Conservation (phyloP, 179 eudicot genomes). For the Nepenthes alata region DNA sequence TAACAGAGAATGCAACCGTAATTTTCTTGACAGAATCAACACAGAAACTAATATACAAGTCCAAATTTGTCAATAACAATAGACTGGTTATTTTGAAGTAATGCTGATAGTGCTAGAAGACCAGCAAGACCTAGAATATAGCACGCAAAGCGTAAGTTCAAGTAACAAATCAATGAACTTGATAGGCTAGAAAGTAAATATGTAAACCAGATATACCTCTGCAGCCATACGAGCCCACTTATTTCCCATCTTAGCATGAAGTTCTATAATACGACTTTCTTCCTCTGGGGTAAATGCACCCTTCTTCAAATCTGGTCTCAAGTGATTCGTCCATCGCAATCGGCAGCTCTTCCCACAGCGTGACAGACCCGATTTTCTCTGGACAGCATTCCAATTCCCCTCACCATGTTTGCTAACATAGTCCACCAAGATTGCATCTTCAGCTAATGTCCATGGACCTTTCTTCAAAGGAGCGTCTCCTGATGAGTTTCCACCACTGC, state of each 20-base stretch:
- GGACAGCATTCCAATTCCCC: conserved; percentile 42
- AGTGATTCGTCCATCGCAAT: conserved; percentile 42
- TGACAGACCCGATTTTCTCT: conserved; percentile 33
- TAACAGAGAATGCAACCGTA: too few species aligned
- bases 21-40: too few species aligned
- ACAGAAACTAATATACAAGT: too few species aligned
- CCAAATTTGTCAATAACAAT: too few species aligned
- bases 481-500: conserved; percentile 16
- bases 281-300: conserved; percentile 35
- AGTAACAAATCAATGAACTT: too few species aligned
- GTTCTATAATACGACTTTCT: conserved; percentile 28
- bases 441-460: conserved; percentile 41
- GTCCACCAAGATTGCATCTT: conserved; percentile 30
- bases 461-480: conserved; percentile 26
- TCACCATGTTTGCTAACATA: conserved; percentile 34
- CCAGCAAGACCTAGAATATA: too few species aligned
- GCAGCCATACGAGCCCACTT: conserved; percentile 50
- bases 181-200: background rate
- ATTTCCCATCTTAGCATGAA: conserved; percentile 38
- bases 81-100: too few species aligned
- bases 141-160: too few species aligned
- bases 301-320: conserved; percentile 39
- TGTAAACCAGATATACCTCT: conserved; percentile 17
- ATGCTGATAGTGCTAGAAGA: too few species aligned
- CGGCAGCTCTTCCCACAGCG: conserved; percentile 46